Percentiles rank a stretch among this genome's conserved stretches.
Evolutionary conservation across 257 asterid genomes (phyloP).

Genomic region (Mentha longifolia): DNA sequence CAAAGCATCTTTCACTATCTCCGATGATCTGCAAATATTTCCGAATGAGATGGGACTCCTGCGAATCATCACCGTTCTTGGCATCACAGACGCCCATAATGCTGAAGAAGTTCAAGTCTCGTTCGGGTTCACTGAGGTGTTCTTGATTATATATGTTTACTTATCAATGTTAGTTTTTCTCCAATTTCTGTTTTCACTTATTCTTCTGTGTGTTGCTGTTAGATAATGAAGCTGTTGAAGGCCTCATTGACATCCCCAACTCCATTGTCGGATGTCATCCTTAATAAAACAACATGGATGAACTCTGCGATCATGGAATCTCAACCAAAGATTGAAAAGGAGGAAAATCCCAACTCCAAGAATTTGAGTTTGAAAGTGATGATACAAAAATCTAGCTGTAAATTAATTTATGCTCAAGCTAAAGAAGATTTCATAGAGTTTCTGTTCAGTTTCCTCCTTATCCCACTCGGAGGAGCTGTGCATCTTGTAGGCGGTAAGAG

Average conservation of each 20-base stretch:
- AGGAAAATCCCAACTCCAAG: background rate
- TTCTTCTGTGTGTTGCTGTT: no score
- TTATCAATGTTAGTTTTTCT: no score
- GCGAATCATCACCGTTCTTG: background rate
- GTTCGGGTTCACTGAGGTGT: background rate
- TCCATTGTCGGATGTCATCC: no score
- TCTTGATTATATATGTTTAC: no score
- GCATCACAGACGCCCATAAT: no score
- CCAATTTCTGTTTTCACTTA: no score
- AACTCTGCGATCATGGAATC: no score
- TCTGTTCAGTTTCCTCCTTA: conserved; percentile 29
- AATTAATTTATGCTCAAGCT: conserved; percentile 28
- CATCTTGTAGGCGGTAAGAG: conserved; percentile 25
- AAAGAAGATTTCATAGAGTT: conserved; percentile 30
- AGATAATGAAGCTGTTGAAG: no score
- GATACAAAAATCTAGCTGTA: conserved; percentile 30
- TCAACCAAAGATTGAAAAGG: no score
- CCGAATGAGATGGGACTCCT: background rate
- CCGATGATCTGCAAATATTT: conserved; percentile 18
- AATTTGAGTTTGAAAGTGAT: conserved; percentile 25
- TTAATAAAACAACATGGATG: no score
- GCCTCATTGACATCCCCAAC: no score
- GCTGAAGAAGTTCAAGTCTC: conserved; percentile 8
- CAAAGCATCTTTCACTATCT: background rate
- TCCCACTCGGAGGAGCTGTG: conserved; percentile 36